phyloP scores from a whole-genome alignment of 2,329 filamentous ascomycete species.

The Penicillium janthinellum region DNA sequence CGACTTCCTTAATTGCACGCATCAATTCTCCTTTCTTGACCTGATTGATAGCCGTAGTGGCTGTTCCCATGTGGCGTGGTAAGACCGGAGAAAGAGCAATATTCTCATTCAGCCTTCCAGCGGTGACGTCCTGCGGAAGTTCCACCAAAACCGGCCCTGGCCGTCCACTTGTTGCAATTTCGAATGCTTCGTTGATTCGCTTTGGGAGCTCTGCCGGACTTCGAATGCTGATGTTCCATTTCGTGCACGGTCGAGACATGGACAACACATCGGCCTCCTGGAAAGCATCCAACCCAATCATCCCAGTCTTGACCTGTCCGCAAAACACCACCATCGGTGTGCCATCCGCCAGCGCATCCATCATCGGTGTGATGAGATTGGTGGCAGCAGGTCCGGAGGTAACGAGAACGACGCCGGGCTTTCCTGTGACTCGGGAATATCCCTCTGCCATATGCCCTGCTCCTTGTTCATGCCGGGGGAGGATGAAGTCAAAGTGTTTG shows the following conservation, averaged over 20 bases:
- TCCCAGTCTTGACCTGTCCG: constrained; percentile 82
- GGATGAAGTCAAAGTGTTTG: constrained; percentile 86
- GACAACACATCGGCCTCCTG: constrained; percentile 91
- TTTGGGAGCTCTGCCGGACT: constrained; percentile 83
- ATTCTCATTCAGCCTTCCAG: constrained; percentile 62
- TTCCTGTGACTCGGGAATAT: constrained; percentile 85
- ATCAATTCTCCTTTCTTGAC: constrained; percentile 46
- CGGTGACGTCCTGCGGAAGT: constrained; percentile 90
- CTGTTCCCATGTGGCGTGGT: background rate
- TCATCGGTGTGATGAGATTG: constrained; percentile 91
- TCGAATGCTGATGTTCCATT: constrained; percentile 98
- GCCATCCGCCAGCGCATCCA: constrained; percentile 88
- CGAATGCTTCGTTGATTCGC: constrained; percentile 91
- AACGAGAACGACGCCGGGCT: constrained; percentile 88
- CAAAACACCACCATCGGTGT: constrained; percentile 91
- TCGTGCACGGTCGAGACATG: constrained; percentile 88
- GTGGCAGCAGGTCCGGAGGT: constrained; percentile 93
- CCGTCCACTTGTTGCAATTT: constrained; percentile 87
- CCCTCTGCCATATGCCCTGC: constrained; percentile 97
- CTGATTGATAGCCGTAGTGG: background rate
- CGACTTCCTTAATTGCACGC: constrained; percentile 65
- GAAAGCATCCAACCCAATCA: constrained; percentile 90
- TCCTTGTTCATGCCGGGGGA: constrained; percentile 91
- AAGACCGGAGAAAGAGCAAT: background rate
- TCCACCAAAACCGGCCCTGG: constrained; percentile 92